phyloP scores from a whole-genome alignment of 345 rosid genomes.

The Dimocarpus longan region DNA sequence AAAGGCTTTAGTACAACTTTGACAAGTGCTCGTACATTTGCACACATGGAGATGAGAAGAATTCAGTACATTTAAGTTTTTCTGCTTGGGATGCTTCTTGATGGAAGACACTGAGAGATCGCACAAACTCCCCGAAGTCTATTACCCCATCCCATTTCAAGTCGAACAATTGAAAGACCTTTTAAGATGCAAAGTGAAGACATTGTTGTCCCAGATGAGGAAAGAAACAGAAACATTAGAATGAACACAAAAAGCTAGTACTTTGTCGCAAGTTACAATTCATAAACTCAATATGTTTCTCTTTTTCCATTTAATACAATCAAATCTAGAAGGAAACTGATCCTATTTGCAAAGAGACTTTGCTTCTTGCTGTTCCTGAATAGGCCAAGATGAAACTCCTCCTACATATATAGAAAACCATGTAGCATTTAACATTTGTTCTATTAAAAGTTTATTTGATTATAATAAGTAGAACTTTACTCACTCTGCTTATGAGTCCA shows the following conservation, averaged over 20 bases:
- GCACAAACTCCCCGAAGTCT: conserved; percentile 74
- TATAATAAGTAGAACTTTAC: neutral
- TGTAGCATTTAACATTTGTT: neutral
- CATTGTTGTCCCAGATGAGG: neutral
- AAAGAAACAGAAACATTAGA: neutral
- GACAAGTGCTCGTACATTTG: neutral
- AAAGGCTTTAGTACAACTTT: neutral
- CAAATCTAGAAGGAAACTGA: conserved; percentile 15
- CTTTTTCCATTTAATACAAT: neutral
- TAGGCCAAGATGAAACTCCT: conserved; percentile 70
- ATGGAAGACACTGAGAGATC: conserved; percentile 67
- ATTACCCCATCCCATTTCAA: conserved; percentile 58
- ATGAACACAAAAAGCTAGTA: neutral
- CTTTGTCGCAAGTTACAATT: neutral
- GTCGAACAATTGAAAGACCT: conserved; percentile 73
- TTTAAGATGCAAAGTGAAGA: neutral
- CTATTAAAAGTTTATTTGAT: neutral
- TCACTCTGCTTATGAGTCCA: conserved; percentile 65
- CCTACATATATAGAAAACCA: conserved; percentile 39
- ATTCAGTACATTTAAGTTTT: conserved; percentile 57
- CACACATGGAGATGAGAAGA: neutral
- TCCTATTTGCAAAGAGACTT: conserved; percentile 52
- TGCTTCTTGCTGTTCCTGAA: conserved; percentile 55
- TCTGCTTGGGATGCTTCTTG: conserved; percentile 58
- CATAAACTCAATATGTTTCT: neutral